These are phyloP conservation scores for Salmacisia buchloeana DNA, from an alignment of 1,284 basidiomycete genomes.

Conservation along the genomic window DNA sequence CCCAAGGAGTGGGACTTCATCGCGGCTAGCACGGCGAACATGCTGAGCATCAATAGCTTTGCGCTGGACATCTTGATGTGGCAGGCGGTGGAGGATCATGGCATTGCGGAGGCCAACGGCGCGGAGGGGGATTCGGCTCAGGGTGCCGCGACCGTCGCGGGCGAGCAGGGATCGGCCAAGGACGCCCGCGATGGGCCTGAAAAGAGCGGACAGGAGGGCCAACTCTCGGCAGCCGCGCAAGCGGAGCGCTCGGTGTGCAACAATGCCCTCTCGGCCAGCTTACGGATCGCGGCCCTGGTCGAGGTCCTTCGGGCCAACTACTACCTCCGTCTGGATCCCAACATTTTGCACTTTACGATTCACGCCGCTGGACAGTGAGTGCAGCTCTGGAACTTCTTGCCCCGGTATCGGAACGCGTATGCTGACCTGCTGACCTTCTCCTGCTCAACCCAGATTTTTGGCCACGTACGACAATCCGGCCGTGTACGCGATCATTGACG, in stretches of 20 bases:
- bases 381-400: neutral
- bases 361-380: conserved; percentile 6
- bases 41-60: conserved; percentile 82
- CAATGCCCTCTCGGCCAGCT: conserved; percentile 74
- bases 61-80: conserved; percentile 65
- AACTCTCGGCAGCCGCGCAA: neutral
- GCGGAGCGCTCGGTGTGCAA: conserved; percentile 52
- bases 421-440: conserved; percentile 18
- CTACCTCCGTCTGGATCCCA: conserved; percentile 37
- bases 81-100: conserved; percentile 66
- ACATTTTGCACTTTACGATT: conserved; percentile 17
- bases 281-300: conserved; percentile 77
- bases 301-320: conserved; percentile 46
- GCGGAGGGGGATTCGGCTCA: conserved; percentile 57
- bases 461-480: conserved; percentile 49
- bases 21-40: conserved; percentile 68
- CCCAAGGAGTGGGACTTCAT: conserved; percentile 83
- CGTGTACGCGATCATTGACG: conserved; percentile 72
- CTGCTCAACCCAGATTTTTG: conserved; percentile 23
- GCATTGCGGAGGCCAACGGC: conserved; percentile 53
- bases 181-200: neutral
- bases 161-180: neutral
- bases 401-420: too few species aligned
- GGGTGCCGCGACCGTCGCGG: neutral
- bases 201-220: neutral